Conservation (phyloP, 1,284 basidiomycete genomes). For the Papiliotrema nemorosa region DNA sequence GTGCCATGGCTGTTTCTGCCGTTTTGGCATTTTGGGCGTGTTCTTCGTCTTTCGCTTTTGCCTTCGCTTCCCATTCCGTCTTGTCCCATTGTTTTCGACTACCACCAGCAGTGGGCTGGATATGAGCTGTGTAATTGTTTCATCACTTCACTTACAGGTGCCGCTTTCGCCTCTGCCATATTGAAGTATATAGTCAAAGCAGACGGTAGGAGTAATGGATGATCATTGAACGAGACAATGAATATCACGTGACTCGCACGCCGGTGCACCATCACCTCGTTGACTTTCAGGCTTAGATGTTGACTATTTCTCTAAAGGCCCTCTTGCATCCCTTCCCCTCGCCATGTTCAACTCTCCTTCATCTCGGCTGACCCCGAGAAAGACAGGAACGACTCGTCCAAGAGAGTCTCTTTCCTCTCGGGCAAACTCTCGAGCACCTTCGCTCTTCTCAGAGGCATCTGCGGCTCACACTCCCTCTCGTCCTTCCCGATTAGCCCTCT, state of each 20-base stretch:
- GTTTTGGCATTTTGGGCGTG: constrained; percentile 41
- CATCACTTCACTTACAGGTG: neutral
- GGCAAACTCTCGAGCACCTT: constrained; percentile 16
- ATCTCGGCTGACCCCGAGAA: constrained; percentile 31
- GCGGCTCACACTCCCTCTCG: constrained; percentile 17
- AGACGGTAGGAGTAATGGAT: neutral
- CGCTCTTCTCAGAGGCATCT: constrained; percentile 17
- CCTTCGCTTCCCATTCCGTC: constrained; percentile 46
- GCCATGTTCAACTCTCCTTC: constrained; percentile 44
- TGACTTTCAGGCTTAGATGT: neutral
- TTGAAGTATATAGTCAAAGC: neutral
- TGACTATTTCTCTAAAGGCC: neutral
- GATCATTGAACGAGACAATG: neutral
- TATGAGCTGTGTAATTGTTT: constrained; percentile 3
- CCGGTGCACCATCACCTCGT: neutral
- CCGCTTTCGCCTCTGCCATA: constrained; percentile 2
- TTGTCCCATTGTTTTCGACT: constrained; percentile 46
- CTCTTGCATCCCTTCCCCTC: neutral
- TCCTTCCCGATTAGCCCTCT: constrained; percentile 7
- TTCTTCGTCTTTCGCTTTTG: constrained; percentile 45
- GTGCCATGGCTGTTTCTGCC: constrained; percentile 56
- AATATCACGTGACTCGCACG: too few relatives aligned
- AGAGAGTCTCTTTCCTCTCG: constrained; percentile 17
- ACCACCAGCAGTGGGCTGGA: constrained; percentile 7
- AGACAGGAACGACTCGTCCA: constrained; percentile 7